Base-by-base conservation (phyloP, 202 grass and related monocot species). In the Setaria viridis region DNA sequence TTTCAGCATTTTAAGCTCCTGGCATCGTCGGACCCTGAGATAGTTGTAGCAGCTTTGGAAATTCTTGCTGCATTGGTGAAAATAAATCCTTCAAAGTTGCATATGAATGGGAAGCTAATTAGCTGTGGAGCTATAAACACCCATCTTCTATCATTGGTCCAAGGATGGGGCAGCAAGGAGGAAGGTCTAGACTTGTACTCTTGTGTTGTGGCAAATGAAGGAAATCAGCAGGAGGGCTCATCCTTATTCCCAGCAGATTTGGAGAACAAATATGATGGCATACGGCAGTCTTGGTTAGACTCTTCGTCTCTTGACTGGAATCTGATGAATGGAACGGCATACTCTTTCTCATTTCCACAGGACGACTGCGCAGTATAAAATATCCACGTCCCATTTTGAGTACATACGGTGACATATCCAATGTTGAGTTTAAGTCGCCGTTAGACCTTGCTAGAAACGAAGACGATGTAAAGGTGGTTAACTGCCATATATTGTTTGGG, bases 121-220 rank as follows among this genome's bases (percentile, higher is more conserved):
- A 88, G 80, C 77, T 94, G 93, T 59, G 96, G 93, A 66, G 81
- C 93, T 80, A 70, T 99, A 77, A 99, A 99, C 76, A 91, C 79
- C 13, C 78, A 92, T 90, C 96, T 99, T 69, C 87, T 99, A 84
- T 96, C 96, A 85, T 84, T 99, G 74, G 96, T 91, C 20, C 96
- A 99, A 87, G 96, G 91, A 71, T 99, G 96, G 96, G 96, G 96
- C 60, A 99, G 93, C 88, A 99, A 99, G 88, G 96, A 99, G 93
- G 96, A 99, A 91, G 96, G 96, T 25, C 73, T 99, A 33, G 96
- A 93, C 48, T 88, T 99, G 62, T 91, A 92, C 88, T 99, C 93
- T 77, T 99, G 96, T 85, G 91, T 96, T 39, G 88, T 96, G 85
- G 89, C 93, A 87, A 99, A 99, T 70, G 96, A 99, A 80, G 71